Evolutionary conservation across 768 basidiomycete species (phyloP), one percentile per base, ranked within the genome.

Genomic region (Calocybe indica): DNA sequence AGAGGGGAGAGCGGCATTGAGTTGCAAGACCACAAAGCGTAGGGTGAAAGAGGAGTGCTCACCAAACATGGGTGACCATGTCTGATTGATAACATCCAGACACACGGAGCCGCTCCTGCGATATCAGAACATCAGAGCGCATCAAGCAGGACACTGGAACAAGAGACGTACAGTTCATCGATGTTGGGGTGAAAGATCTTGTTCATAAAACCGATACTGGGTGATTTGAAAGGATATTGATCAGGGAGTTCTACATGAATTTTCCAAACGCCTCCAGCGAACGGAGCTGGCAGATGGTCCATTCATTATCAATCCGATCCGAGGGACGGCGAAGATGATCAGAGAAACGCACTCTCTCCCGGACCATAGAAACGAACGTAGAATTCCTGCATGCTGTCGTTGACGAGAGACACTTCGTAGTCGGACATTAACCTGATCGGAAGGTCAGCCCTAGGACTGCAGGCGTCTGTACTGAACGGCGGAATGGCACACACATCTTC

Each of bases 1-100:
- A 39, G 31, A 29, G 3, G n/a, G 11, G 30, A 59, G 43, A 39
- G 33, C 13, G 12, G 53, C 15, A 22, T 22, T 22, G 22, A 22
- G 31, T 37, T 15, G 6, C 22, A 42, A 43, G 37, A 46, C 31
- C 11, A 40, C 14, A 35, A 45, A n/a, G 33, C 39, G 34, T 36
- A 40, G 12, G 14, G 13, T n/a, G 13, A 11, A n/a, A 43, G n/a
- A 7, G 36, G 41, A 22, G 28, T 33, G 73, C 86, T 62, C 62
- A 94, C 93, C 93, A 63, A 96, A 99, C 96, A 99, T 98, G 1
- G 96, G 96, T 37, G 96, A 98, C 96, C 96, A 99, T 11, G 95
- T 96, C 72, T 97, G 94, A 63, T 97, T 97, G 65, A 97, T 97
- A 37, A 97, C 96, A 66, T 98, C 96, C 53, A 99, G 73, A 66